Evolutionary conservation across 2,329 filamentous ascomycete genomes (phyloP), one percentile per base, ranked within the genome.

Genomic region (Paraconiothyrium brasiliense): DNA sequence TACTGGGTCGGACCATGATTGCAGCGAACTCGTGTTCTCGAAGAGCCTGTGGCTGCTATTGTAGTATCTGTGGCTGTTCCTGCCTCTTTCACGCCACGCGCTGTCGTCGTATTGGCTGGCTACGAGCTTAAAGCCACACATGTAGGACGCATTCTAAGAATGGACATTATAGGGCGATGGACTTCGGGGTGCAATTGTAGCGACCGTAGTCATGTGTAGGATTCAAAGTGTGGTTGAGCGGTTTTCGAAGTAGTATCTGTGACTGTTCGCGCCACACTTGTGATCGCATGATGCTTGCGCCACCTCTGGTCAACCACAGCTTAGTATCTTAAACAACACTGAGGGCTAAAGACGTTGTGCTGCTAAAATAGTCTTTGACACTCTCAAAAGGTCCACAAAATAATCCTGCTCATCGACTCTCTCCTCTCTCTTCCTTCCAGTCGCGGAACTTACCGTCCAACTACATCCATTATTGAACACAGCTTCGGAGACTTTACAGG

Each of bases 251-350:
- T 46, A 8, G 43, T 20, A 46, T 46, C 20, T 46, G 43, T 46
- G 43, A 20, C 43, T 46, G 43, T 32, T 48, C 46, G 14, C 46
- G 24, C 46, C 46, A 48, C 46, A 48, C 46, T 16, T 32, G 30
- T 24, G 46, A 48, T 48, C 11, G 46, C n/a, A 30, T 32, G 46
- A 48, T 16, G 11, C 9, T 16, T 48, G 46, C 46, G 30, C 30
- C 46, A 48, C 24, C 10, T 13, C 46, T 48, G 46, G 24, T n/a
- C 2, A 2, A 14, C 9, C 24, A 32, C 24, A 2, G 10, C 24
- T 30, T 48, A 48, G 46, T 46, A 8, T 46, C 4, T 11, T 22
- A 2, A 9, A 37, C 4, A 37, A 14, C 14, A 37, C 10, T 37
- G 27, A 4, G 27, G 1, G 6, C 4, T 30, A 30, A 30, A 30